These are phyloP conservation scores for Ceratobasidium sp. DNA, from an alignment of 1,284 basidiomycete genomes.

Conservation along the genomic window DNA sequence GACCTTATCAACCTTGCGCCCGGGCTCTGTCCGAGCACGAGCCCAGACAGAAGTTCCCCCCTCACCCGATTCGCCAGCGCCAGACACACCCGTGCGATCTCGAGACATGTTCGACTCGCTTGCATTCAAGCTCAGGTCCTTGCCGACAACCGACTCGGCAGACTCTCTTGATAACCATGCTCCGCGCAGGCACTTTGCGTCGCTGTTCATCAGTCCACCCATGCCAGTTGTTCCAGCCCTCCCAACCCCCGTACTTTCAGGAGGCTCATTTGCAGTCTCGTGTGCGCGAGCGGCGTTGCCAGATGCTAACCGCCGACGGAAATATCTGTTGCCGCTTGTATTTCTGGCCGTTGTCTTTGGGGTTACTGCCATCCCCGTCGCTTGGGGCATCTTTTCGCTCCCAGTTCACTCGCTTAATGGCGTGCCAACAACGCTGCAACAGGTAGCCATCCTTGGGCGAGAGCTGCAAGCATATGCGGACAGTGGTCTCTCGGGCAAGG, in stretches of 20 bases:
- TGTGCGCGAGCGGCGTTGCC: constrained; percentile 29
- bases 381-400: constrained; percentile 60
- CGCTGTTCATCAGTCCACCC: constrained; percentile 19
- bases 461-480: constrained; percentile 70
- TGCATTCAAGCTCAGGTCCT: constrained; percentile 26
- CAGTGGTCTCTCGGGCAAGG: constrained; percentile 60
- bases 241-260: constrained; percentile 35
- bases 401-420: constrained; percentile 65
- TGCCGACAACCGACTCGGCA: constrained; percentile 18
- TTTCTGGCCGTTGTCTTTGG: constrained; percentile 38
- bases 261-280: constrained; percentile 30
- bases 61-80: constrained; percentile 14
- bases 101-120: constrained; percentile 36
- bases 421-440: constrained; percentile 75
- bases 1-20: neutral
- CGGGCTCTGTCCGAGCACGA: neutral
- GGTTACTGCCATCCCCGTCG: constrained; percentile 46
- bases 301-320: constrained; percentile 17
- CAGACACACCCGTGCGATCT: constrained; percentile 23
- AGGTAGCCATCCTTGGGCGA: constrained; percentile 73
- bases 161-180: neutral
- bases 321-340: constrained; percentile 35
- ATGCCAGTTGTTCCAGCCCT: constrained; percentile 22
- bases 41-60: constrained; percentile 20
- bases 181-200: constrained; percentile 15